phyloP scores from a whole-genome alignment of 768 basidiomycete genomes.

The Infundibulicybe gibba region DNA sequence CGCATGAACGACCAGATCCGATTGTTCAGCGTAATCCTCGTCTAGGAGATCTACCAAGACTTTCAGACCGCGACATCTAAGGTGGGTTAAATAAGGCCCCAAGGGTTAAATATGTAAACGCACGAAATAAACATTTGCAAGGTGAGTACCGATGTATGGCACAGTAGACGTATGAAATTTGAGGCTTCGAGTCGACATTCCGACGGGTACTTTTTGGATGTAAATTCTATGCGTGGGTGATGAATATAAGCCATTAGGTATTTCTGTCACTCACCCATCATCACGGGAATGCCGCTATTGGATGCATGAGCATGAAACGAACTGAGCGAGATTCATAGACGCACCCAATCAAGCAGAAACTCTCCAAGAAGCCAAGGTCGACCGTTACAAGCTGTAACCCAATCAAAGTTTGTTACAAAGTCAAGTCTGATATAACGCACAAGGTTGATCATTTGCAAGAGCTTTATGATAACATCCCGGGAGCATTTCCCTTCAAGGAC shows the following conservation, averaged over 20 bases:
- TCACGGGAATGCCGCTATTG: constrained; percentile 85
- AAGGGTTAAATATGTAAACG: constrained; percentile 25
- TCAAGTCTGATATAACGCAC: constrained; percentile 35
- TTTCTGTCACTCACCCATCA: constrained; percentile 55
- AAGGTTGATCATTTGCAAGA: constrained; percentile 87
- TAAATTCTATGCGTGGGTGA: constrained; percentile 59
- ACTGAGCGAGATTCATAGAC: constrained; percentile 11
- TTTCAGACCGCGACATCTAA: constrained; percentile 89
- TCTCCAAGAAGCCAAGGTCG: constrained; percentile 86
- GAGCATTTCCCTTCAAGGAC: constrained; percentile 86
- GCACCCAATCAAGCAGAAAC: constrained; percentile 89
- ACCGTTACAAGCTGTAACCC: constrained; percentile 50
- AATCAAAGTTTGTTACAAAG: not conserved
- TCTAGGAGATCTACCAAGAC: constrained; percentile 95
- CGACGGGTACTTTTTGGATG: constrained; percentile 89
- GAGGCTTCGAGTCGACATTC: constrained; percentile 96
- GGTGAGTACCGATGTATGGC: constrained; percentile 89
- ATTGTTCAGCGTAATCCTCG: constrained; percentile 91
- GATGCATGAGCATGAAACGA: constrained; percentile 5
- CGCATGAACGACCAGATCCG: constrained; percentile 88
- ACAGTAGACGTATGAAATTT: constrained; percentile 88
- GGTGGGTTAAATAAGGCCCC: constrained; percentile 1
- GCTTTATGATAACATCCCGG: constrained; percentile 79
- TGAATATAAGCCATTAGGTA: not conserved
- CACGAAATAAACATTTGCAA: constrained; percentile 99